Percentiles rank a stretch among this genome's conserved stretches.
phyloP scores from a whole-genome alignment of 345 rosid species.

The Rubroshorea leprosula region DNA sequence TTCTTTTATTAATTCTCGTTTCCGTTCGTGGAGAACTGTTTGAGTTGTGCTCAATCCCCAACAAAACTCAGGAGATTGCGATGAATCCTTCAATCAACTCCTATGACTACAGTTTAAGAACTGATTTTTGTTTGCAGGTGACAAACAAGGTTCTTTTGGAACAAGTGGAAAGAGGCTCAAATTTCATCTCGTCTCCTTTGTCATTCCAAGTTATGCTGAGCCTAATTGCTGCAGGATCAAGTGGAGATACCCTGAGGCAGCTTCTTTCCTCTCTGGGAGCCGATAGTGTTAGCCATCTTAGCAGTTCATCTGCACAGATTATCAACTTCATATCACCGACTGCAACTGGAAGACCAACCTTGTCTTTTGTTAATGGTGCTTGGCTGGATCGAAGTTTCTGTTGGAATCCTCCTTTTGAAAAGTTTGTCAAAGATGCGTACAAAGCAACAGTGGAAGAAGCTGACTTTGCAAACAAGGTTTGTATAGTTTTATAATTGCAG shows the following conservation, averaged over 20 bases:
- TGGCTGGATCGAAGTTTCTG: not conserved
- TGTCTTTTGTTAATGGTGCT: not conserved
- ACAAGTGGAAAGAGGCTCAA: conserved; percentile 13
- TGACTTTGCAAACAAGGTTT: not conserved
- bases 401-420: not conserved
- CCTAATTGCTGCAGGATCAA: conserved; percentile 14
- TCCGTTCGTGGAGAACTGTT: too few species aligned
- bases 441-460: not conserved
- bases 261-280: not conserved
- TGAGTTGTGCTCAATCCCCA: too few species aligned
- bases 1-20: too few species aligned
- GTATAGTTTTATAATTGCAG: too few species aligned
- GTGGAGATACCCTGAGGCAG: not conserved
- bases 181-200: conserved; percentile 17
- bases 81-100: too few species aligned
- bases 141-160: conserved; percentile 4
- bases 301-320: not conserved
- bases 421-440: not conserved
- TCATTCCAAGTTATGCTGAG: conserved; percentile 19
- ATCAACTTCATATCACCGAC: not conserved
- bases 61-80: too few species aligned
- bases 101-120: too few species aligned
- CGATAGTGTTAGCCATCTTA: not conserved
- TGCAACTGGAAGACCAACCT: too few species aligned
- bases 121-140: conserved; percentile 4